Base-by-base conservation (phyloP, 2,329 filamentous ascomycete genomes). In the Exophiala spinifera region DNA sequence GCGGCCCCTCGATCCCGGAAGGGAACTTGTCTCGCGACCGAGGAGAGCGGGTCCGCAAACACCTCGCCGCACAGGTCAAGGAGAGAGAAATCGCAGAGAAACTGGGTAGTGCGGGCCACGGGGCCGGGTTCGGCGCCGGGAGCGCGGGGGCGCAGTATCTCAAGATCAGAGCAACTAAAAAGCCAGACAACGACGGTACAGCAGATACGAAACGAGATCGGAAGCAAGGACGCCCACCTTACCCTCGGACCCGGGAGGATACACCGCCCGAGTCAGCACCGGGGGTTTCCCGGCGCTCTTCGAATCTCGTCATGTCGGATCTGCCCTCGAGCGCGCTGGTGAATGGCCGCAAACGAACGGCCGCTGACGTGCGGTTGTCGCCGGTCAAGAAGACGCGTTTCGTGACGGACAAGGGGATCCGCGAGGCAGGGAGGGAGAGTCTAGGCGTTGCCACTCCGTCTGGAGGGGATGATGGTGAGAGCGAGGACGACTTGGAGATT, bases 371-470 rank as follows among this genome's bases (percentile, higher is more conserved):
- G 25, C 68, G 70, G 15, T 61, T 76, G 25, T 70, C 71, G 15
- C 72, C 72, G 3, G 65, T 70, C 1, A 68, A 65, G 61, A 72
- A 61, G 66, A 91, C 87, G 48, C 78, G 87, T n/a, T 91, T 91
- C 66, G 80, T 91, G 37, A 89, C 88, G 21, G 83, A 84, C 39
- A 88, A 86, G 67, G 88, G 88, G 0, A 91, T 91, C 58, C 81
- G 84, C 51, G 87, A 89, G 70, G 87, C 88, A 3, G 88, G 88
- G 1, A 77, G 87, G 56, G 88, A 91, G 65, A 90, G 87, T 65
- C 67, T 91, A 1, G 74, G 70, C 4, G 62, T 81, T 48, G 69
- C 74, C 42, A 62, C 63, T 42, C 60, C 65, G 33, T 68, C 75
- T 50, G 74, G 78, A 56, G 76, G 79, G n/a, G n/a, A n/a, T 61